Evolutionary conservation across 2,329 filamentous ascomycete genomes (phyloP).

Genomic region (Emmonsiellopsis sp.): DNA sequence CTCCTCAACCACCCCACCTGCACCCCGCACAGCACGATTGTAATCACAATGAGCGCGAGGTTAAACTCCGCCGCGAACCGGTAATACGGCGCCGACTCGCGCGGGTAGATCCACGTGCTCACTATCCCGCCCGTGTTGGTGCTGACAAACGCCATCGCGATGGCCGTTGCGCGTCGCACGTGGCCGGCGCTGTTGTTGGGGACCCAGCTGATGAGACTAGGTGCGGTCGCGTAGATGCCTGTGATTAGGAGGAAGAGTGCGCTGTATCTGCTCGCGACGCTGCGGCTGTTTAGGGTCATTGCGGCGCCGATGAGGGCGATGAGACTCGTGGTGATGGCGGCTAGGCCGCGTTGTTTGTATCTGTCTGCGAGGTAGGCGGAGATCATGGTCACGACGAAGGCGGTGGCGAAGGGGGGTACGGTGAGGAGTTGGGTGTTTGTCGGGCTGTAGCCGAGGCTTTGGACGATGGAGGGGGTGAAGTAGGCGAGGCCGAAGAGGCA

Average conservation of each 20-base stretch:
- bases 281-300: constrained; percentile 48
- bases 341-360: constrained; percentile 36
- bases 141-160: constrained; percentile 55
- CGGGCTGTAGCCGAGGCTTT: constrained; percentile 28
- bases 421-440: constrained; percentile 31
- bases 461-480: constrained; percentile 31
- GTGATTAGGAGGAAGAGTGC: constrained; percentile 61
- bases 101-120: constrained; percentile 3
- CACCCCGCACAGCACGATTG: background rate
- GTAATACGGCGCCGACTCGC: background rate
- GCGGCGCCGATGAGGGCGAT: constrained; percentile 57
- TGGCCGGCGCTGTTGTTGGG: constrained; percentile 60
- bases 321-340: constrained; percentile 54
- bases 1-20: background rate
- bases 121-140: constrained; percentile 41
- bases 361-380: constrained; percentile 17
- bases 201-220: constrained; percentile 56
- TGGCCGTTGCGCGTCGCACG: constrained; percentile 60
- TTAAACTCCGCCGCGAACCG: constrained; percentile 4
- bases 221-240: constrained; percentile 55
- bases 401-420: constrained; percentile 20
- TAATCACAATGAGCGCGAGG: background rate
- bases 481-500: constrained; percentile 30
- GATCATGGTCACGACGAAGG: constrained; percentile 27
- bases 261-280: constrained; percentile 45